phyloP scores from a whole-genome alignment of 352 stramenopile genomes.

The Pythium oligandrum region DNA sequence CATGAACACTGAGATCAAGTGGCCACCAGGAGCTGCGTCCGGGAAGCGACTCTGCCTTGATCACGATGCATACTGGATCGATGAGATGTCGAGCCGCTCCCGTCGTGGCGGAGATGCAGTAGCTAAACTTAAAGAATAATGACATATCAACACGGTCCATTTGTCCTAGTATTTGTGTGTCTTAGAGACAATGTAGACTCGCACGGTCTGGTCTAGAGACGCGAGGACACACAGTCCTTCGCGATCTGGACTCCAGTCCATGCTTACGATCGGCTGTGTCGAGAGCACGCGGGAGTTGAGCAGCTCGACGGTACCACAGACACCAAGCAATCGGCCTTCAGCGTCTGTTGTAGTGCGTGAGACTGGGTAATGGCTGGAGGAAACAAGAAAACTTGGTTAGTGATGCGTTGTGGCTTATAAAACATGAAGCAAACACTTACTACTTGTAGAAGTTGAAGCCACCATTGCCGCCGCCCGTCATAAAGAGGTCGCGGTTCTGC shows the following conservation, averaged over 20 bases:
- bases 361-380: constrained; percentile 68
- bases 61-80: too few species aligned
- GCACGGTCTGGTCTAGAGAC: constrained; percentile 94
- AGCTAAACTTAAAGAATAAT: too few species aligned
- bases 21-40: too few species aligned
- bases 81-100: too few species aligned
- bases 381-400: constrained; percentile 7
- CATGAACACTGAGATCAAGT: constrained; percentile 15
- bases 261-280: constrained; percentile 95
- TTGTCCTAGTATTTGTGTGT: constrained; percentile 89
- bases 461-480: constrained; percentile 95
- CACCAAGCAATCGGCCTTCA: constrained; percentile 78
- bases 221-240: constrained; percentile 90
- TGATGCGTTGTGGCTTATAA: constrained; percentile 4
- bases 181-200: constrained; percentile 95
- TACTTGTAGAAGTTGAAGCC: constrained; percentile 98
- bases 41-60: too few species aligned
- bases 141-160: neutral
- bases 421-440: constrained; percentile 46
- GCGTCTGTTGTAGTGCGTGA: constrained; percentile 83
- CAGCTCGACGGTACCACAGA: constrained; percentile 91
- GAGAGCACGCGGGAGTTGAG: constrained; percentile 94
- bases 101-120: too few species aligned
- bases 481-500: constrained; percentile 96
- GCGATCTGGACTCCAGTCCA: constrained; percentile 95